Base-by-base conservation (phyloP, 2,329 filamentous ascomycete species). In the Chaetomiaceae sp. region DNA sequence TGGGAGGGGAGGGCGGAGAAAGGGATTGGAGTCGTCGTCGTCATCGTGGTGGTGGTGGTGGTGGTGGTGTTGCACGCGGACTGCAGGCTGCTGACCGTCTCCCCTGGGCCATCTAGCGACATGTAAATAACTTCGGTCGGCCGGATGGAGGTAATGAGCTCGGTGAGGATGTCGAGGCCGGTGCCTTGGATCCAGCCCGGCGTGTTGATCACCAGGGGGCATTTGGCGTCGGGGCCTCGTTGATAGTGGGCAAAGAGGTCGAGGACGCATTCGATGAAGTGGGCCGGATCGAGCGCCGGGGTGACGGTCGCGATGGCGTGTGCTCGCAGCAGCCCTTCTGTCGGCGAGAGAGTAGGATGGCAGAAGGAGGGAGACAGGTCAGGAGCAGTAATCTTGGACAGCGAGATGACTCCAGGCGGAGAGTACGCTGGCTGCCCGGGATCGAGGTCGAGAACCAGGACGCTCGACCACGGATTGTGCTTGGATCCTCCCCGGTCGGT, bases 351-450 rank as follows among this genome's bases (percentile, higher is more conserved):
- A 6, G 68, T 62, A 3, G 71, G 77, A 58, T 88, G 85, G 7
- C 82, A 82, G 62, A 88, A 91, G 0, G 86, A 75, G 1, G 86
- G 80, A 0, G 82, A 78, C 5, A 91, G 71, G 46, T 89, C 83
- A 0, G 84, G 80, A 27, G 75, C 68, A 1, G 71, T 73, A 10
- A 90, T 69, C 25, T 80, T 74, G 13, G 85, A 72, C 4, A 92
- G 78, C 1, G 87, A 87, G 18, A 92, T 64, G 13, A 86, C 82
- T 0, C 88, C 87, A 0, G 84, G 80, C 1, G 84, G 77, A 0
- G 80, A 80, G 65, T 86, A 90, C 64, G 91, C 88, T 2, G 88
- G 86, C 62, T 90, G 87, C 0, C 84, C 85, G 1, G 87, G 86
- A 64, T 94, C 88, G 9, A 92, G 74, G 61, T 94, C 89, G 6